Conservation (phyloP, 805 yeast genomes). For the Zygosaccharomyces gambellarensis region DNA sequence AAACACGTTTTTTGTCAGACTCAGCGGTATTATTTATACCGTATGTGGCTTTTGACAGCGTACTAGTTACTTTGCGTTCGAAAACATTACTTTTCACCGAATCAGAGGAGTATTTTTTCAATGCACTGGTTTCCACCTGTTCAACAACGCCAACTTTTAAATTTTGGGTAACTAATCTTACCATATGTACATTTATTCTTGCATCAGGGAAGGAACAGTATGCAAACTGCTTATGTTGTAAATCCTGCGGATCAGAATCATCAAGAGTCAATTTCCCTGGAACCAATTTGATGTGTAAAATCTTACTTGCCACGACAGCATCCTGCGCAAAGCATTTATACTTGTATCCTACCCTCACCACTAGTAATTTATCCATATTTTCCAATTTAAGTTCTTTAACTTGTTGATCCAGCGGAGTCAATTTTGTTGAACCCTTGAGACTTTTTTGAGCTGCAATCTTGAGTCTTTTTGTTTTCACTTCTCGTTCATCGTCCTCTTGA, state of each 20-base stretch:
- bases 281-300: slow-evolving; percentile 64
- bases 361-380: slow-evolving; percentile 64
- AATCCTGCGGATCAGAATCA: slow-evolving; percentile 46
- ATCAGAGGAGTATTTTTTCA: slow-evolving; percentile 43
- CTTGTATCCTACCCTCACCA: slow-evolving; percentile 89
- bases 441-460: neutral
- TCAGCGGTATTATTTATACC: slow-evolving; percentile 43
- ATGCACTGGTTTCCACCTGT: slow-evolving; percentile 76
- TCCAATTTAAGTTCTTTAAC: slow-evolving; percentile 57
- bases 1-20: slow-evolving; percentile 37
- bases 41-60: slow-evolving; percentile 81
- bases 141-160: slow-evolving; percentile 81
- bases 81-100: slow-evolving; percentile 56
- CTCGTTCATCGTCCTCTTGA: slow-evolving; percentile 7
- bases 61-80: slow-evolving; percentile 60
- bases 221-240: slow-evolving; percentile 56
- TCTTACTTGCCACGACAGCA: slow-evolving; percentile 63
- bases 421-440: slow-evolving; percentile 6
- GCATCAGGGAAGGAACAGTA: slow-evolving; percentile 82
- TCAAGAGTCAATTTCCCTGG: slow-evolving; percentile 61
- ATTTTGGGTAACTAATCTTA: slow-evolving; percentile 65
- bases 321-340: slow-evolving; percentile 83
- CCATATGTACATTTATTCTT: slow-evolving; percentile 69
- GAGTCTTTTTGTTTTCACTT: neutral
- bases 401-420: slow-evolving; percentile 82